phyloP scores from a whole-genome alignment of 2,329 filamentous ascomycete species.

The Fusarium abutilonis region DNA sequence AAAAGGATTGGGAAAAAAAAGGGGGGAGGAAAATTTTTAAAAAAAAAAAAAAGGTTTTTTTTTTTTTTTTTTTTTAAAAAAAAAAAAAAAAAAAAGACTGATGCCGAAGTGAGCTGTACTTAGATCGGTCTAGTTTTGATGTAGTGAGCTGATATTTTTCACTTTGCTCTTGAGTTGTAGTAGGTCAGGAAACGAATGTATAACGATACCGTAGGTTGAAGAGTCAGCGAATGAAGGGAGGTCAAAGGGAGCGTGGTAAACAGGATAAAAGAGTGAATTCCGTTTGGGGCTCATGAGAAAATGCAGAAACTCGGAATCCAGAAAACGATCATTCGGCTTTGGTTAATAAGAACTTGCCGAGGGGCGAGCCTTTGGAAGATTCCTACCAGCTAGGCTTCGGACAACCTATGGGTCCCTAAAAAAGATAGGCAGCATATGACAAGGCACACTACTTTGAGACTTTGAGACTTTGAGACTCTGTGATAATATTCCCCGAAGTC shows the following conservation, averaged over 20 bases:
- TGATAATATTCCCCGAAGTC: constrained; percentile 3
- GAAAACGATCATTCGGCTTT: constrained; percentile 3
- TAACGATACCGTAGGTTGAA: neutral
- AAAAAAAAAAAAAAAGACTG: neutral
- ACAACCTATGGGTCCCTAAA: constrained; percentile 2
- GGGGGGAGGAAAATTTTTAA: too few species aligned
- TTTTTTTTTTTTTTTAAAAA: too few species aligned
- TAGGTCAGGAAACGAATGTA: neutral
- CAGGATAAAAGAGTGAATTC: constrained; percentile 24
- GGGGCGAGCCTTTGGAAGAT: constrained; percentile 5
- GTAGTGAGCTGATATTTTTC: neutral
- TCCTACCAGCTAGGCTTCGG: neutral
- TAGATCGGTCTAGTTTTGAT: neutral
- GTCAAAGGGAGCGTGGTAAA: constrained; percentile 19
- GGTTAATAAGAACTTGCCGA: constrained; percentile 19
- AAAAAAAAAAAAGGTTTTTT: too few species aligned
- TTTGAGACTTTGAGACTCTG: neutral
- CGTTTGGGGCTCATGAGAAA: constrained; percentile 4
- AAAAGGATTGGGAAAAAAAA: too few species aligned
- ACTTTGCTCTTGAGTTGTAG: neutral
- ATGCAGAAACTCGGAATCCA: neutral
- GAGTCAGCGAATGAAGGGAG: constrained; percentile 14
- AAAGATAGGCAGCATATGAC: neutral
- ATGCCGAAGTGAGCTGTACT: neutral
- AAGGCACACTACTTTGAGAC: neutral